phyloP scores from a whole-genome alignment of 1,284 basidiomycete genomes.

The Megacollybia platyphylla region DNA sequence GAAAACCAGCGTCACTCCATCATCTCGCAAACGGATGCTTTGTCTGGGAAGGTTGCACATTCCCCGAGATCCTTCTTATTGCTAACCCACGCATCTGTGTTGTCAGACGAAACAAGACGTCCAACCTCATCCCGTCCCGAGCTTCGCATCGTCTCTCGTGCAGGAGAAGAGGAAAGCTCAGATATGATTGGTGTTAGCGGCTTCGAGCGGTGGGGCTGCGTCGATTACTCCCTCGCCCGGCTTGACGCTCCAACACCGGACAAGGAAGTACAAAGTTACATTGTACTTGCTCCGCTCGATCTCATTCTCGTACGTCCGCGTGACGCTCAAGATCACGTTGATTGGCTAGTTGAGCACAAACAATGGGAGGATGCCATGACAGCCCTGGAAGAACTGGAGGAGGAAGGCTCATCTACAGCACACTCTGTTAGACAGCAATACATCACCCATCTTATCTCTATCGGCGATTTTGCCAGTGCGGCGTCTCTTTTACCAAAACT shows the following conservation, averaged over 20 bases:
- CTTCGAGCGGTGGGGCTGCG: conserved; percentile 82
- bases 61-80: conserved; percentile 11
- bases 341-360: conserved; percentile 83
- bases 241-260: conserved; percentile 15
- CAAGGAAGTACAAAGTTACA: conserved; percentile 35
- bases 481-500: conserved; percentile 83
- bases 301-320: conserved; percentile 78
- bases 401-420: conserved; percentile 30
- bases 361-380: conserved; percentile 84
- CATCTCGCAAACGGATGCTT: conserved; percentile 10
- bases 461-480: conserved; percentile 75
- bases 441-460: conserved; percentile 59
- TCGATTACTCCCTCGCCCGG: conserved; percentile 75
- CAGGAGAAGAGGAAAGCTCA: conserved; percentile 81
- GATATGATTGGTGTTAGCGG: conserved; percentile 76
- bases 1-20: conserved; percentile 9
- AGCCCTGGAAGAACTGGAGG: conserved; percentile 61
- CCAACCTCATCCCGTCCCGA: conserved; percentile 73
- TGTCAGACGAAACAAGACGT: conserved; percentile 75
- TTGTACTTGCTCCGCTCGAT: conserved; percentile 80
- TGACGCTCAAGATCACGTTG: conserved; percentile 83
- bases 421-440: conserved; percentile 76
- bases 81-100: conserved; percentile 39
- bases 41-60: conserved; percentile 3
- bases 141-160: conserved; percentile 80